A percentile compares a stretch with the other conserved stretches of the same genome.
These are phyloP conservation scores for Ustanciosporium gigantosporum DNA, from an alignment of 1,284 basidiomycete genomes.

Conservation along the genomic window DNA sequence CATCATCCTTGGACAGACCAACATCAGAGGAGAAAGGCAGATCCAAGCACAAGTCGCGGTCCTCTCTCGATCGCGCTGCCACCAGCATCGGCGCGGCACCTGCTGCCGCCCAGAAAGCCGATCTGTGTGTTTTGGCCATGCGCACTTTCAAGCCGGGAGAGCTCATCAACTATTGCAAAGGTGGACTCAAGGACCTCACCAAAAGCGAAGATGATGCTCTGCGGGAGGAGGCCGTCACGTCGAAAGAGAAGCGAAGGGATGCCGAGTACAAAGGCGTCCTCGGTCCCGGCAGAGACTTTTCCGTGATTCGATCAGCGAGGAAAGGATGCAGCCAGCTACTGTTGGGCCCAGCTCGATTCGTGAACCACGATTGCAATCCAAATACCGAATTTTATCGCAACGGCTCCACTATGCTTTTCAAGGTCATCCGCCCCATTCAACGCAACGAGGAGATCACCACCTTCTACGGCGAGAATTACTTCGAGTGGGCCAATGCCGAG, in stretches of 20 bases:
- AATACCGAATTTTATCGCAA: constrained; percentile 84
- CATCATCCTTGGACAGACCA: constrained; percentile 5
- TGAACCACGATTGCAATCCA: constrained; percentile 91
- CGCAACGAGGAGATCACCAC: constrained; percentile 80
- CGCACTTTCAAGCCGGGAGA: constrained; percentile 72
- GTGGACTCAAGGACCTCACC: constrained; percentile 60
- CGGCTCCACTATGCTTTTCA: constrained; percentile 85
- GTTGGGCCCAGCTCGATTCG: constrained; percentile 87
- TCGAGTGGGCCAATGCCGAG: constrained; percentile 80
- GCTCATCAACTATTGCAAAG: constrained; percentile 76
- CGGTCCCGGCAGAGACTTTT: constrained; percentile 73
- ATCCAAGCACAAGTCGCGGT: constrained; percentile 18
- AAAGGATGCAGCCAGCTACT: constrained; percentile 90
- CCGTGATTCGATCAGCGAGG: constrained; percentile 84
- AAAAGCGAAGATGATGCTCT: constrained; percentile 61
- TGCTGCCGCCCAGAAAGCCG: constrained; percentile 71
- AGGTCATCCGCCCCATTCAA: constrained; percentile 76
- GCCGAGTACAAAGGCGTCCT: constrained; percentile 67
- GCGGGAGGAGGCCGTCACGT: constrained; percentile 73
- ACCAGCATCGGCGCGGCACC: constrained; percentile 34
- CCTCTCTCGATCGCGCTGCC: constrained; percentile 35
- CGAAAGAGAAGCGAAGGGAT: constrained; percentile 38
- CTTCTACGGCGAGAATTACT: constrained; percentile 66
- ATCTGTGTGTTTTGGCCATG: constrained; percentile 84
- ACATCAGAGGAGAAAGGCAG: constrained; percentile 15